Evolutionary conservation across 2,329 filamentous ascomycete species (phyloP).

Genomic region (Ceratocystis colombiana): DNA sequence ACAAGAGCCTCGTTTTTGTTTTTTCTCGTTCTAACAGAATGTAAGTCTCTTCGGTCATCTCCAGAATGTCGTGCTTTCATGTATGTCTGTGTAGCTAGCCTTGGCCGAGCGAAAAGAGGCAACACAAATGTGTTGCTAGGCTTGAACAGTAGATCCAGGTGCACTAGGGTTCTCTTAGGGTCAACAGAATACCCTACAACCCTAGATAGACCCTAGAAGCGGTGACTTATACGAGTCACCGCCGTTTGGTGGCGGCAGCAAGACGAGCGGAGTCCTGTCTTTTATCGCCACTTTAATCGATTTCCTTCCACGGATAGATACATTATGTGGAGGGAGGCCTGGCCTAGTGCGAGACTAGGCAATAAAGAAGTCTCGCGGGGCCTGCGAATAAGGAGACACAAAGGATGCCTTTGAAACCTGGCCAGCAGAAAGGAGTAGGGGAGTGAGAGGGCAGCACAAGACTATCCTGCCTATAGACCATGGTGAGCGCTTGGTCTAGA

Average conservation of each 20-base stretch:
- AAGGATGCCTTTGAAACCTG: conserved; percentile 1
- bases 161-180: not conserved
- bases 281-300: not conserved
- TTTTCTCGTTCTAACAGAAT: not conserved
- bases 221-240: not conserved
- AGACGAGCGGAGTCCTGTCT: not conserved
- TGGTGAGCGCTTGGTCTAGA: not conserved
- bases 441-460: not conserved
- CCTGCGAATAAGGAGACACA: not conserved
- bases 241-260: not conserved
- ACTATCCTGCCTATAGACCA: not conserved
- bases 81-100: not conserved
- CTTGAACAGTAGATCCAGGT: not conserved
- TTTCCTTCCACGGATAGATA: not conserved
- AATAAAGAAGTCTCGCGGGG: not conserved
- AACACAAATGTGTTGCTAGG: not conserved
- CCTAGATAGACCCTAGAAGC: not conserved
- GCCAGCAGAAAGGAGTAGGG: not conserved
- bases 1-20: not conserved
- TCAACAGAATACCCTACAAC: not conserved
- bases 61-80: not conserved
- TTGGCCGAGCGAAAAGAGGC: not conserved
- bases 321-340: not conserved
- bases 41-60: not conserved
- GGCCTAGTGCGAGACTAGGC: not conserved